Base-by-base conservation (phyloP, 768 basidiomycete genomes). In the Coprinopsis sp. region DNA sequence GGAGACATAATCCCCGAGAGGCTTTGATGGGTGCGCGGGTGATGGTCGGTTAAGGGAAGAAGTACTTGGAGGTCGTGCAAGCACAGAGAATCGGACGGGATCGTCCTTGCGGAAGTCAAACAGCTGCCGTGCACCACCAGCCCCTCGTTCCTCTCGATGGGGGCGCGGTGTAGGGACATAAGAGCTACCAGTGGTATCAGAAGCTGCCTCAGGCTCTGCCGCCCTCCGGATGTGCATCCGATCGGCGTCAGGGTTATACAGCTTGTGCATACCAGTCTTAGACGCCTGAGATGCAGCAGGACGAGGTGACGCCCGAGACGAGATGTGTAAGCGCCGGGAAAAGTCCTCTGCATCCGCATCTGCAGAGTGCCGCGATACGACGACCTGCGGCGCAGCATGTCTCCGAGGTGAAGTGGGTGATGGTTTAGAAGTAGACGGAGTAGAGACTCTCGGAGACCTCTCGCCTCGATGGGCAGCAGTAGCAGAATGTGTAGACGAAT, bases 61-160 rank as follows among this genome's bases (percentile, higher is more conserved):
- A 56, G 59, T 39, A 47, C 47, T 5, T 53, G 40, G 7, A 37
- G 82, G 75, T 33, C 82, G 77, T 3, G 78, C 68, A 28, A 81
- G 74, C 27, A 82, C 77, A 30, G 79, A 70, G 65, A 98, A 98
- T 10, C 86, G 79, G 25, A 92, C 79, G 0, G 96, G 91, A 62
- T 98, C 91, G 62, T 98, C 89, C 57, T 90, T 83, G 30, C 88
- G 76, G 49, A 88, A 90, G 59, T 98, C 92, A 48, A 92, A 94
- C 0, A 96, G 78, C 51, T 86, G 87, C 33, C 82, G 68, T 6
- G 73, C 62, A 3, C 72, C 54, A 22, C 60, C 62, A n/a, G n/a
- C n/a, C 29, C 63, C 60, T 24, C 64, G 55, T 14, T 61, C 58
- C n/a, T 64, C 64, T 16, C 62, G 49, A 22, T 59, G 58, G 46